These are phyloP conservation scores for Termitomyces sp. DNA, from an alignment of 768 basidiomycete species.

Conservation along the genomic window DNA sequence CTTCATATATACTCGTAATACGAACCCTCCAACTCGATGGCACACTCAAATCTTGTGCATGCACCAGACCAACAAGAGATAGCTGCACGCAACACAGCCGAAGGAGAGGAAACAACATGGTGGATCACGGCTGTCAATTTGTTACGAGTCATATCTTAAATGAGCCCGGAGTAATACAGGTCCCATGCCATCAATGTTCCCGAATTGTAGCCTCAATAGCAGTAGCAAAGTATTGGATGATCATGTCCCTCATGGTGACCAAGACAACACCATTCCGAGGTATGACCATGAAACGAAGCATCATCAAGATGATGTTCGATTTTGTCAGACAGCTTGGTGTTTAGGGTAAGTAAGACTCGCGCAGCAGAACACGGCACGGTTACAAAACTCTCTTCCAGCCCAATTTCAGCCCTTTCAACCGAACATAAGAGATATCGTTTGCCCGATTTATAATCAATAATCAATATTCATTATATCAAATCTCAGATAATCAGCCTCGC, in stretches of 20 bases:
- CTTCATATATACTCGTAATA: neutral
- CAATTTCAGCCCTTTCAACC: too few species aligned
- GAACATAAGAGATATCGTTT: neutral
- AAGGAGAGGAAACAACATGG: conserved; percentile 5
- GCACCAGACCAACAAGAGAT: conserved; percentile 3
- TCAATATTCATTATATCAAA: neutral
- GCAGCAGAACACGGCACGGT: too few species aligned
- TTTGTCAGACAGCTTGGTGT: too few species aligned
- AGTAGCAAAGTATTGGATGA: neutral
- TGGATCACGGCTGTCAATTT: neutral
- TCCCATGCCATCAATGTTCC: neutral
- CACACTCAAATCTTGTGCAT: conserved; percentile 39
- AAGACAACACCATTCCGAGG: neutral
- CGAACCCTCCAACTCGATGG: conserved; percentile 43
- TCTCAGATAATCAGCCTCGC: neutral
- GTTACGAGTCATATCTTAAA: conserved; percentile 3
- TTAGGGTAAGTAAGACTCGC: too few species aligned
- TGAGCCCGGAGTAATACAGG: neutral
- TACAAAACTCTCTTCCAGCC: too few species aligned
- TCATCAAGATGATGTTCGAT: too few species aligned
- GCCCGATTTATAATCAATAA: neutral
- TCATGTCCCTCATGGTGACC: neutral
- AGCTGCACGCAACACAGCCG: conserved; percentile 1
- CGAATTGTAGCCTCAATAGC: neutral
- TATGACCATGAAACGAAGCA: neutral